A percentile compares a stretch with the other conserved stretches of the same genome.
phyloP scores from a whole-genome alignment of 129 eudicot genomes.

The Escallonia herrerae region DNA sequence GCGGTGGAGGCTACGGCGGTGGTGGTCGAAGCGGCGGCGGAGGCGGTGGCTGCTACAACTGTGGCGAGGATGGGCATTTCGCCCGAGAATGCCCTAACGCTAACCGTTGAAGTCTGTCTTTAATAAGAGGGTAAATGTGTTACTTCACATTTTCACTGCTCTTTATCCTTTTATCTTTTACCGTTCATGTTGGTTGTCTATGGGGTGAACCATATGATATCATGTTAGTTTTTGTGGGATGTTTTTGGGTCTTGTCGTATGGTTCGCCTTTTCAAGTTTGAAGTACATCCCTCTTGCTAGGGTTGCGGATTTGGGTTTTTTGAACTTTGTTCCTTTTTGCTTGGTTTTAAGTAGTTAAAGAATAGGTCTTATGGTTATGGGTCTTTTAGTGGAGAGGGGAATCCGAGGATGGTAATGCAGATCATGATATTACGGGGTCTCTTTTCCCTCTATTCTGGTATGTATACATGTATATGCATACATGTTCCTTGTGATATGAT shows the following conservation, averaged over 20 bases:
- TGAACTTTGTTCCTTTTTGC: not conserved
- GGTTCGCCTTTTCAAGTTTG: conserved; percentile 1
- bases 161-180: conserved; percentile 3
- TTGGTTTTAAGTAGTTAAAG: not conserved
- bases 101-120: conserved; percentile 26
- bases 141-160: conserved; percentile 6
- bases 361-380: conserved; percentile 6
- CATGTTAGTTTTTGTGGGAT: conserved; percentile 12
- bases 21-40: conserved; percentile 30
- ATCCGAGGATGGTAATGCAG: not conserved
- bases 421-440: not conserved
- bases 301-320: conserved; percentile 14
- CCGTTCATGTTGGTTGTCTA: conserved; percentile 5
- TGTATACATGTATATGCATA: conserved; percentile 17
- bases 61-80: conserved; percentile 68
- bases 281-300: not conserved
- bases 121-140: conserved; percentile 23
- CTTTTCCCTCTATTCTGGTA: not conserved
- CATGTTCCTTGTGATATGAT: conserved; percentile 10
- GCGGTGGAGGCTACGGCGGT: conserved; percentile 33
- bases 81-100: conserved; percentile 60
- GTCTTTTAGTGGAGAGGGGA: conserved; percentile 2
- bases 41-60: conserved; percentile 53
- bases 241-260: conserved; percentile 16
- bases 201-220: conserved; percentile 26